phyloP scores from a whole-genome alignment of 371 early-diverging fungal species.

The Rhizomucor pusillus region DNA sequence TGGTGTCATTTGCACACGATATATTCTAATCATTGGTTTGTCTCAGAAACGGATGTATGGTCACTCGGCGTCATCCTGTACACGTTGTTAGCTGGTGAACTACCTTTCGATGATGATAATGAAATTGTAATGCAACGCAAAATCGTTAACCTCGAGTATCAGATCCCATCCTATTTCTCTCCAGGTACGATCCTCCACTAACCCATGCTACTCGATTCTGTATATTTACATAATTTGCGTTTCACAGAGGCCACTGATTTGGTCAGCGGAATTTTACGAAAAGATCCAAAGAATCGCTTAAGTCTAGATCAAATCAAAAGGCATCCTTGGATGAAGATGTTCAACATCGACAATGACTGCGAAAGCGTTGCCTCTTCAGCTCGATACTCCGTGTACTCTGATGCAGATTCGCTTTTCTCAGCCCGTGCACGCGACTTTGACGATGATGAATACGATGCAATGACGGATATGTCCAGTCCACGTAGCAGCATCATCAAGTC shows the following conservation, averaged over 20 bases:
- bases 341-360: slow-evolving; percentile 26
- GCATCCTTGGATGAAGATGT: slow-evolving; percentile 67
- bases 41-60: slow-evolving; percentile 82
- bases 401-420: slow-evolving; percentile 29
- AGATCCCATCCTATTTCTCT: slow-evolving; percentile 64
- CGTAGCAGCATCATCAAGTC: slow-evolving; percentile 4
- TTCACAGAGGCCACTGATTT: slow-evolving; percentile 45
- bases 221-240: background rate
- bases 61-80: slow-evolving; percentile 83
- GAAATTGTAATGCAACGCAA: slow-evolving; percentile 68
- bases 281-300: slow-evolving; percentile 64
- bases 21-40: background rate
- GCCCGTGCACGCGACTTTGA: slow-evolving; percentile 1
- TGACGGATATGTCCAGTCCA: slow-evolving; percentile 16
- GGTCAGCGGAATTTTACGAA: slow-evolving; percentile 57
- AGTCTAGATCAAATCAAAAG: slow-evolving; percentile 61
- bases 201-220: background rate
- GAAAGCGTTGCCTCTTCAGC: slow-evolving; percentile 23
- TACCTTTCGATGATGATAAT: slow-evolving; percentile 86
- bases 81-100: slow-evolving; percentile 75
- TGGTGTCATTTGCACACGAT: background rate
- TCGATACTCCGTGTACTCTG: slow-evolving; percentile 23
- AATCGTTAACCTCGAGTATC: slow-evolving; percentile 72
- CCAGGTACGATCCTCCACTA: slow-evolving; percentile 31
- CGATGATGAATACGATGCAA: slow-evolving; percentile 22